Base-by-base conservation (phyloP, 164 flowering plant genomes). In the Saururus chinensis region DNA sequence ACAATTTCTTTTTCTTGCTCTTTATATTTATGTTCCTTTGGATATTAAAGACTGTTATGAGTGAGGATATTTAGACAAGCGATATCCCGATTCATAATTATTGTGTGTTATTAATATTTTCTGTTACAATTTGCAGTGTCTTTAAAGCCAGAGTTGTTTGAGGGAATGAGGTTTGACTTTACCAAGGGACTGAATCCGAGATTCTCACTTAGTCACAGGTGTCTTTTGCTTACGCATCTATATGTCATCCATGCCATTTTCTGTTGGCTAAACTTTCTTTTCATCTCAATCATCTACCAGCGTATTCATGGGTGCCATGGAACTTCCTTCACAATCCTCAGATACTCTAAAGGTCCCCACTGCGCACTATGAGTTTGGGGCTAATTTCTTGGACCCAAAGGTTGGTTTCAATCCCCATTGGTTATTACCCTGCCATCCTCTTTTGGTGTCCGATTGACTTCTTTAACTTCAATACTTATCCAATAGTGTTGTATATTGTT, bases 131-230 rank as follows among this genome's bases (percentile, higher is more conserved):
- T 10, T 60, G 64, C 83, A 90, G 99, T 93, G 87, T 90, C 98
- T 42, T 75, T 93, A 67, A 90, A 90, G 83, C 95, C 96, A 1
- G 98, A 93, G 57, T 76, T 77, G 60, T 93, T 93, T 74, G 98
- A 93, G 74, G 98, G 98, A 40, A 59, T 90, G 83, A 92, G 97
- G 48, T 85, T 93, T 73, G 97, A 93, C 76, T 93, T 90, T 64
- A 85, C 83, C 11, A 90, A 85, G 69, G 86, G 84, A 45, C 84
- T 93, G 30, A 88, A 80, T 68, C 95, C 76, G 68, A 91, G 65
- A 67, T 93, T 93, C 67, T 75, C 90, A 0, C 89, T 93, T 24
- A 90, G 92, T 67, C 98, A 90, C 75, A 88, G 98, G 97, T 93
- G 61, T 23, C 5, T 70, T 56, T 56, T 8, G 16, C 53, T 51